Evolutionary conservation across 768 basidiomycete species (phyloP).

Genomic region (Clavulina sp.): DNA sequence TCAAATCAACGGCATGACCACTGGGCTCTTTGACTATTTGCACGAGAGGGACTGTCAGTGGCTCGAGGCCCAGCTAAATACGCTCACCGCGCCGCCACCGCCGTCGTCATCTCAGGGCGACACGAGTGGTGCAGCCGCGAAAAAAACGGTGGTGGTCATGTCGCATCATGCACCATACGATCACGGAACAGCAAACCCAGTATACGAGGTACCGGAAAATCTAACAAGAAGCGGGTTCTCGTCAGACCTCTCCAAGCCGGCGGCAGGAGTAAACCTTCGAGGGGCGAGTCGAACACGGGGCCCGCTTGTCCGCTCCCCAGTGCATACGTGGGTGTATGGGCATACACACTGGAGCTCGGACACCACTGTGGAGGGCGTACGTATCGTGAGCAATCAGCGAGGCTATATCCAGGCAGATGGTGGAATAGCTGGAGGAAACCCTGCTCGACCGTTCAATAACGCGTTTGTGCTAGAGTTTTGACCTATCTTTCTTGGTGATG

Average conservation of each 20-base stretch:
- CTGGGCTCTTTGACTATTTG: conserved; percentile 12
- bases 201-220: no score
- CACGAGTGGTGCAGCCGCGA: conserved; percentile 18
- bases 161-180: conserved; percentile 27
- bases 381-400: conserved; percentile 24
- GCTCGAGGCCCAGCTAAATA: conserved; percentile 19
- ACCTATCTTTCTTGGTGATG: no score
- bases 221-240: no score
- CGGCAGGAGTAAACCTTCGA: no score
- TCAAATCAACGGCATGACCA: conserved; percentile 17
- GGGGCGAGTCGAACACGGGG: no score
- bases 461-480: no score
- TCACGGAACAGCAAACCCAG: conserved; percentile 20
- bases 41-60: conserved; percentile 20
- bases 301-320: conserved; percentile 5
- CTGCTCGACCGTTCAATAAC: no score
- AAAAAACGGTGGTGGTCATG: conserved; percentile 20
- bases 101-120: no score
- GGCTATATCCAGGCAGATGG: no score
- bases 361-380: conserved; percentile 19
- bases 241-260: no score
- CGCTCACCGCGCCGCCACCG: no score
- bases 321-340: conserved; percentile 26
- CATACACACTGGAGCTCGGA: conserved; percentile 28
- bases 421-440: no score